phyloP scores from a whole-genome alignment of 345 rosid genomes.

The Hirschfeldia incana region DNA sequence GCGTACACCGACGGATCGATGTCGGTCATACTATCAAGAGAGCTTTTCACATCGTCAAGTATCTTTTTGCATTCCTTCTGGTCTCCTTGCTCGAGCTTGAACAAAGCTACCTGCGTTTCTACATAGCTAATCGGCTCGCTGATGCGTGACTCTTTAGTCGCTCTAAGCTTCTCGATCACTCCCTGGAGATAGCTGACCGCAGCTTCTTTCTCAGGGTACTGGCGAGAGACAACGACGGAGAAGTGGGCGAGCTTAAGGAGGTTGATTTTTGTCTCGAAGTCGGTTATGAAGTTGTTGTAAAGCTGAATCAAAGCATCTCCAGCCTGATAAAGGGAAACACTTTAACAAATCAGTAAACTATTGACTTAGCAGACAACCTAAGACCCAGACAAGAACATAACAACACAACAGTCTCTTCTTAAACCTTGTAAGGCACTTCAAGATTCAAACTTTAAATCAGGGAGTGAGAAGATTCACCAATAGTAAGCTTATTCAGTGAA shows the following conservation, averaged over 20 bases:
- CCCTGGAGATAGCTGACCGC: slow-evolving; percentile 79
- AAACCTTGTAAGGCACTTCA: background rate
- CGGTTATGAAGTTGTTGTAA: slow-evolving; percentile 84
- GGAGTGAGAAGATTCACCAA: background rate
- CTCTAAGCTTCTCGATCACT: slow-evolving; percentile 78
- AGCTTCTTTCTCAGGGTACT: slow-evolving; percentile 85
- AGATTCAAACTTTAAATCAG: background rate
- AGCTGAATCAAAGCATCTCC: slow-evolving; percentile 91
- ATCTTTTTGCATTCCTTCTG: slow-evolving; percentile 87
- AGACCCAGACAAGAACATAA: too few relatives aligned
- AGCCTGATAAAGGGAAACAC: slow-evolving; percentile 44
- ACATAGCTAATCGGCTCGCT: slow-evolving; percentile 87
- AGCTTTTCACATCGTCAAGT: slow-evolving; percentile 79
- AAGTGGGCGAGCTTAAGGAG: slow-evolving; percentile 96
- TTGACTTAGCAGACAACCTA: too few relatives aligned
- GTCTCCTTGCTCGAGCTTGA: slow-evolving; percentile 83
- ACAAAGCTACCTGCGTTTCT: slow-evolving; percentile 82
- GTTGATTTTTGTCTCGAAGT: slow-evolving; percentile 95
- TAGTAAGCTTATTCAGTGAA: background rate
- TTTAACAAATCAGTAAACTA: background rate
- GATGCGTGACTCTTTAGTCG: slow-evolving; percentile 73
- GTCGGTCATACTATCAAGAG: slow-evolving; percentile 91
- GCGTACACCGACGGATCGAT: slow-evolving; percentile 97
- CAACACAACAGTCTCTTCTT: too few relatives aligned
- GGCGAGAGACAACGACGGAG: slow-evolving; percentile 85